Base-by-base conservation (phyloP, 129 eudicot genomes). In the Lonicera japonica region DNA sequence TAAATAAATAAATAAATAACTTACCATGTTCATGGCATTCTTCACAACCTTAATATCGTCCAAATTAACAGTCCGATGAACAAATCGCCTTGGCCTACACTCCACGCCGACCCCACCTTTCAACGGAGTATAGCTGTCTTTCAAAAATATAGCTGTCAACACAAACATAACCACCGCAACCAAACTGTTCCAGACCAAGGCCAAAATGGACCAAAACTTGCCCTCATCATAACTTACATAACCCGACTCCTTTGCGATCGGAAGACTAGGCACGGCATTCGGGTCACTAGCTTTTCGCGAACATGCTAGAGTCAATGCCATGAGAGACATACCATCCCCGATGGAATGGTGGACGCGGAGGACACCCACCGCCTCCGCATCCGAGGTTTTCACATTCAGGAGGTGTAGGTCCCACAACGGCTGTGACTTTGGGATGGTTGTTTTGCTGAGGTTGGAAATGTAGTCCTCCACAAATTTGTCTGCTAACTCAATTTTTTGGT, bases 341-440 rank as follows among this genome's bases (percentile, higher is more conserved):
- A 81, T 58, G 16, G 87, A 77, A 48, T 77, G 87, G 40, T 81
- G 83, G 47, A 81, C 25, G 13, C 87, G 80, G 22, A 81, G 69
- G 61, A 81, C 53, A 1, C 80, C 70, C 0, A 75, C 67, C 34
- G 71, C 73, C 24, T 73, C 63, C 16, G 63, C 70, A 0, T 70
- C 68, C 0, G 63, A 57, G 20, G 83, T 70, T 61, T 77, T 73
- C 38, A 81, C 56, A 60, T 73, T 54, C 8, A 77, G 87, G 60
- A 81, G 61, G 34, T 81, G 80, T n/a, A 77, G 71, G 6, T 73
- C 83, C 86, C 80, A 81, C 50, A 81, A 18, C 4, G 86, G 80
- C 64, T 81, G 69, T 4, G 82, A 72, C 0, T 24, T 73, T 0
- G 77, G 80, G n/a, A 81, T 69, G 40, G 74, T 56, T 39, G 75